These are phyloP conservation scores for Rhizopogon sp. DNA, from an alignment of 768 basidiomycete genomes.

Conservation along the genomic window DNA sequence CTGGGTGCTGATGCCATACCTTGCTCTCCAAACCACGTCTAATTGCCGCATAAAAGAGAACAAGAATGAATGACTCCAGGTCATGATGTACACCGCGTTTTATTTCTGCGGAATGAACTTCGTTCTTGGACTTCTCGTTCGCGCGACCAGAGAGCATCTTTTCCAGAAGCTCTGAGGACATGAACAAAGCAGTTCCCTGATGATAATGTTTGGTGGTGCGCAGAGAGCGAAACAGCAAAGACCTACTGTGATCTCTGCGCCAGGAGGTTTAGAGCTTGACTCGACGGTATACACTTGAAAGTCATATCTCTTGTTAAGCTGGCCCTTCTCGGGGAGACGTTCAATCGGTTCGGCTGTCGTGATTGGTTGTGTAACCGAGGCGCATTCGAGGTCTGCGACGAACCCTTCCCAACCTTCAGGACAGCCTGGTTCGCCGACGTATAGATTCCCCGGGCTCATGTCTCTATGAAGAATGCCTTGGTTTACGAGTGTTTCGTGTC, in stretches of 20 bases:
- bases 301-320: not conserved
- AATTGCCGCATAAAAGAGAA: not conserved
- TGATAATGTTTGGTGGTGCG: not conserved
- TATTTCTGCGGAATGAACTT: too few relatives aligned
- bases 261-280: not conserved
- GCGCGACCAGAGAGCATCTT: not conserved
- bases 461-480: conserved; percentile 3
- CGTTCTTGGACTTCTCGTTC: too few relatives aligned
- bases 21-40: not conserved
- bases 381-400: not conserved
- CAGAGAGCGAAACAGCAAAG: not conserved
- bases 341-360: not conserved
- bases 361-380: not conserved
- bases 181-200: not conserved
- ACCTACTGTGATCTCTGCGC: not conserved
- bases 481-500: not conserved
- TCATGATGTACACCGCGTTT: not conserved
- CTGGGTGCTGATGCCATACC: not conserved
- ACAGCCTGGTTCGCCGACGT: not conserved
- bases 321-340: too few relatives aligned
- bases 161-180: not conserved
- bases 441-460: conserved; percentile 3
- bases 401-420: not conserved
- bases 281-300: not conserved
- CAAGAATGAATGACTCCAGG: not conserved